Conservation (phyloP, 306 rosid genomes). For the Cucumis hystrix region DNA sequence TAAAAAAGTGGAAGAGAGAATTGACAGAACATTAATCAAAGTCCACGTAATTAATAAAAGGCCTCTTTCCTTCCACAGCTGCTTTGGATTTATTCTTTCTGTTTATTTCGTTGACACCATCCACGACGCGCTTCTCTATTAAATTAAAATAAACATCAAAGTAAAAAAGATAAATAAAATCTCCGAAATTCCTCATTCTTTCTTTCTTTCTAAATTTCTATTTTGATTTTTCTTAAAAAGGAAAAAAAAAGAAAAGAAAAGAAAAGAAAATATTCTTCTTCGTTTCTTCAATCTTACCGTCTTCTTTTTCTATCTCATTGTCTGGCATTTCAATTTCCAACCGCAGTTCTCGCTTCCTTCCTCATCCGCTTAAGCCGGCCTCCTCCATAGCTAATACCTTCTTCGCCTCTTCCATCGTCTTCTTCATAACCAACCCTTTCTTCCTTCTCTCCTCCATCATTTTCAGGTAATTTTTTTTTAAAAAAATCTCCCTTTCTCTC, state of each 20-base stretch:
- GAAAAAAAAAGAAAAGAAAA: neutral
- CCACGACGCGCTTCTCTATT: neutral
- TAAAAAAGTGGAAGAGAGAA: no score
- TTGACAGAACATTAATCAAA: neutral
- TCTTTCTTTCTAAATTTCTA: neutral
- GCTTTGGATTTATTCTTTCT: neutral
- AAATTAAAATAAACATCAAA: neutral
- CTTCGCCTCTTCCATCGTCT: neutral
- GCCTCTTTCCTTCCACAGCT: neutral
- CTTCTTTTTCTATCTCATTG: neutral
- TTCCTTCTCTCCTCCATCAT: neutral
- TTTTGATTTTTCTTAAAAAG: neutral
- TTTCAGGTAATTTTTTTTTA: neutral
- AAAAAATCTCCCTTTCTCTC: neutral
- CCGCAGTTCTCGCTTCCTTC: constrained; percentile 3
- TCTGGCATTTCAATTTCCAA: neutral
- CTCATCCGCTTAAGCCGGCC: neutral
- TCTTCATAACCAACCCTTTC: neutral
- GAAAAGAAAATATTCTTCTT: neutral
- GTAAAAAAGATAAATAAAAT: neutral
- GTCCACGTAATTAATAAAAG: neutral
- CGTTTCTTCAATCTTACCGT: neutral
- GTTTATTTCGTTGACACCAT: neutral
- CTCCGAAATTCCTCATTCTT: neutral
- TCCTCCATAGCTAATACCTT: neutral